Conservation (phyloP, 768 basidiomycete genomes). For the Termitomyces sp. region DNA sequence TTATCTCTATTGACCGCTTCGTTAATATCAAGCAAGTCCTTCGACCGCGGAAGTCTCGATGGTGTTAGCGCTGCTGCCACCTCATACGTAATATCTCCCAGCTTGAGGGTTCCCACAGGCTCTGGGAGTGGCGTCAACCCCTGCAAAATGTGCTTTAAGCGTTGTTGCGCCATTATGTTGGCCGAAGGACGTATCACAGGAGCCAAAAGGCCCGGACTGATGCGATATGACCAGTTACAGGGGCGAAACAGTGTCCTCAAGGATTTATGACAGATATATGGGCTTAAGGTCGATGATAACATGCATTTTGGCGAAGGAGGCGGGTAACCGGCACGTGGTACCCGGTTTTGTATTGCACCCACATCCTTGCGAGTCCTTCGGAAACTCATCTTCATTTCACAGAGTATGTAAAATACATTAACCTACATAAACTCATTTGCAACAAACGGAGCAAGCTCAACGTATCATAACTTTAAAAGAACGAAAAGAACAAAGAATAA, state of each 20-base stretch:
- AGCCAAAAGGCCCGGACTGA: not conserved
- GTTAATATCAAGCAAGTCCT: constrained; percentile 42
- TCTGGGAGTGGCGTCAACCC: constrained; percentile 35
- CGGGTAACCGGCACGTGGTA: constrained; percentile 4
- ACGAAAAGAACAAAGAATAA: not conserved
- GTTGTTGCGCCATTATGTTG: constrained; percentile 33
- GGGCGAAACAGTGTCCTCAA: not conserved
- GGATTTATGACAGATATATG: constrained; percentile 4
- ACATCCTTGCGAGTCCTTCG: not conserved
- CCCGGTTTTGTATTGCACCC: not conserved
- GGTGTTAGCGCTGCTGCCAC: constrained; percentile 45
- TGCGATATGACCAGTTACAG: not conserved
- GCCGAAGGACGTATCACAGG: not conserved
- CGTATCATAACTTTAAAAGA: not conserved
- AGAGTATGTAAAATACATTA: not conserved
- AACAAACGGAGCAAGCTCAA: constrained; percentile 6
- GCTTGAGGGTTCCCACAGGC: constrained; percentile 48
- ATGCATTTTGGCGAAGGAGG: constrained; percentile 10
- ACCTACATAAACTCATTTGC: not conserved
- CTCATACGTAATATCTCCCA: constrained; percentile 53
- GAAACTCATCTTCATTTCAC: not conserved
- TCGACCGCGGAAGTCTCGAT: constrained; percentile 40
- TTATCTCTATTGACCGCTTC: constrained; percentile 53
- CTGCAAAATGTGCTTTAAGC: constrained; percentile 44
- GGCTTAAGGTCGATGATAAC: constrained; percentile 10